Base-by-base conservation (phyloP, 2,329 filamentous ascomycete species). In the Grosmannia huntii region DNA sequence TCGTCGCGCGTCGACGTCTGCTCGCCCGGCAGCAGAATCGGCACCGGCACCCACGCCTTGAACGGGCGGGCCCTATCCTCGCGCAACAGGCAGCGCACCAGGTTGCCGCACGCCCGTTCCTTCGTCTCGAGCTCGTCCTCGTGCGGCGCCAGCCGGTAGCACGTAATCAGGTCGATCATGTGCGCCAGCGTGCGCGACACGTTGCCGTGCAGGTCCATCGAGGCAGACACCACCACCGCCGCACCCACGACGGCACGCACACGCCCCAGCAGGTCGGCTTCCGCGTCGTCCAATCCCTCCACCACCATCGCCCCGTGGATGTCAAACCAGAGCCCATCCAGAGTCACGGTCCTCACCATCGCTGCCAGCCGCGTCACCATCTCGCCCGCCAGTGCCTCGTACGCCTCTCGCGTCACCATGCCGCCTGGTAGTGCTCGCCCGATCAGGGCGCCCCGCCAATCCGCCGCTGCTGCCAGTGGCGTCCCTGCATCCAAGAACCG, bases 281-380 rank as follows among this genome's bases (percentile, higher is more conserved):
- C 78, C 1, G 66, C 67, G 62, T 81, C 78, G 44, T 76, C 72
- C 5, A 79, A 57, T 0, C 68, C 75, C 41, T 78, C 74, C 1
- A 80, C 77, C 51, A 73, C 76, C 77, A 81, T 80, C 4, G 78
- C 78, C 16, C 78, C 78, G 61, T 81, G 78, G 33, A 81, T 80
- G 60, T 80, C 77, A 58, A 78, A 77, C 77, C 77, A 81, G 9
- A 81, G 64, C 1, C 78, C 78, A 56, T 80, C 72, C 2, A 80
- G 59, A 7, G 62, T 10, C 62, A 0, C 33, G 12, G 5, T 36
- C 33, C 10, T 11, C 10, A 68, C 66, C n/a, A 79, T 73, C 0
- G 63, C 63, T 0, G 56, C 44, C 16, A 80, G 69, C 0, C 74
- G 71, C 1, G 62, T 52, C 0, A 75, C 51, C 1, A 77, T 74